Conservation (phyloP, 2,329 filamentous ascomycete genomes). For the Sarocladiaceae sp. region DNA sequence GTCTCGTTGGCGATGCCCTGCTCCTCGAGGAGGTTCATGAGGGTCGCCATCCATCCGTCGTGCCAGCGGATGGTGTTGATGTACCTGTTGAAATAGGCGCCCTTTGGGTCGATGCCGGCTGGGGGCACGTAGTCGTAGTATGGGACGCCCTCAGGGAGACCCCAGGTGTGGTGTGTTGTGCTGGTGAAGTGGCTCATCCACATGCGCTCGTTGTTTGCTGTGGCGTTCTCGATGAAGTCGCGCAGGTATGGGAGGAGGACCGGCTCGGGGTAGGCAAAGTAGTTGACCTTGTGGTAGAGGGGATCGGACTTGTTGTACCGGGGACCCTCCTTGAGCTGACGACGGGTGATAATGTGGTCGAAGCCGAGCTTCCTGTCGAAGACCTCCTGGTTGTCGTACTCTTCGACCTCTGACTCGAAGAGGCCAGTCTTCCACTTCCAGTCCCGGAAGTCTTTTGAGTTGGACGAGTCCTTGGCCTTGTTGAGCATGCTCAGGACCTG, state of each 20-base stretch:
- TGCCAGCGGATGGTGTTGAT: constrained; percentile 26
- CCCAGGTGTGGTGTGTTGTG: constrained; percentile 28
- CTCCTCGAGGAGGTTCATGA: constrained; percentile 24
- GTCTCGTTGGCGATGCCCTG: constrained; percentile 27
- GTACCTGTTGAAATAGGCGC: constrained; percentile 26
- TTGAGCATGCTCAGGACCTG: constrained; percentile 31
- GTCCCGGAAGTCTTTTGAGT: neutral
- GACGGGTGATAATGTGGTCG: constrained; percentile 19
- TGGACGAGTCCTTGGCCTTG: constrained; percentile 12
- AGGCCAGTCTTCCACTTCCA: constrained; percentile 26
- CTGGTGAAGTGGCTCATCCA: constrained; percentile 30
- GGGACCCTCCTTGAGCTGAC: constrained; percentile 26
- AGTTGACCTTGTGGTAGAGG: constrained; percentile 26
- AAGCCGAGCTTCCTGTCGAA: constrained; percentile 27
- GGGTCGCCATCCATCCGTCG: constrained; percentile 25
- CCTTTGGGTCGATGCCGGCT: constrained; percentile 16
- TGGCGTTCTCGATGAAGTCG: constrained; percentile 24
- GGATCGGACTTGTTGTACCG: constrained; percentile 19
- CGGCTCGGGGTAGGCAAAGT: constrained; percentile 26
- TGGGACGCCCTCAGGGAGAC: constrained; percentile 20
- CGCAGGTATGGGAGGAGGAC: constrained; percentile 25
- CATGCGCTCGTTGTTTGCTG: constrained; percentile 23
- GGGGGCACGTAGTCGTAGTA: too few species aligned
- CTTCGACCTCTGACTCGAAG: constrained; percentile 26
- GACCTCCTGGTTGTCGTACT: constrained; percentile 27